Evolutionary conservation across 2,329 filamentous ascomycete species (phyloP).

Genomic region (Diplodia seriata): DNA sequence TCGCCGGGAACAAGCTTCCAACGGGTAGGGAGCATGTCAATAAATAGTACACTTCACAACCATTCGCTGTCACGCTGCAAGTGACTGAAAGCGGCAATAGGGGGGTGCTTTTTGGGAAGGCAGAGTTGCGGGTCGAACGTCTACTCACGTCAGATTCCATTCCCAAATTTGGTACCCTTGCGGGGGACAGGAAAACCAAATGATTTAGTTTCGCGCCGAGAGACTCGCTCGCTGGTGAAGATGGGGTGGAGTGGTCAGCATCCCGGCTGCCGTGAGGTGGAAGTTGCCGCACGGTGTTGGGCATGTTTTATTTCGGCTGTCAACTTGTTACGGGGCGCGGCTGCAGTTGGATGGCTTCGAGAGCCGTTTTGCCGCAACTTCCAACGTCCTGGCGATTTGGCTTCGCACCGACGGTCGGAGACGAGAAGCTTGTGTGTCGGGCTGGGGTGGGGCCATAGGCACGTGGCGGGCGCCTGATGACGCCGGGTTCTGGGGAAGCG

Average conservation of each 20-base stretch:
- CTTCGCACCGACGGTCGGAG: slow-evolving; percentile 21
- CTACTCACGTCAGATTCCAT: slow-evolving; percentile 11
- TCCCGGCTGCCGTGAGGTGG: background rate
- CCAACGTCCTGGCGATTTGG: slow-evolving; percentile 27
- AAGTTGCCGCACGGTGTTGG: background rate
- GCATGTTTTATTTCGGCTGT: background rate
- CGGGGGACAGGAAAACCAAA: background rate
- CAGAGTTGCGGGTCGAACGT: slow-evolving; percentile 17
- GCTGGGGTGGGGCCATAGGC: background rate
- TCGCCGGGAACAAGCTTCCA: background rate
- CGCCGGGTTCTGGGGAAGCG: slow-evolving; percentile 6
- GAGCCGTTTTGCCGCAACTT: slow-evolving; percentile 12
- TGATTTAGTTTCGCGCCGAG: background rate
- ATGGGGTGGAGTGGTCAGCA: background rate
- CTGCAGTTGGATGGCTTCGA: slow-evolving; percentile 11
- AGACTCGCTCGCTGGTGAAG: background rate
- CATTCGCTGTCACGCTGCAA: background rate
- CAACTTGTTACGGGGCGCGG: background rate
- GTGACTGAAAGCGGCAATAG: slow-evolving; percentile 1
- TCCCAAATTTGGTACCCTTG: slow-evolving; percentile 3
- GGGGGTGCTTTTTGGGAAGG: background rate
- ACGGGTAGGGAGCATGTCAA: background rate
- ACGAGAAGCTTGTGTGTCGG: slow-evolving; percentile 28
- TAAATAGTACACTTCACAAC: background rate
- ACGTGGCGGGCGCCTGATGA: slow-evolving; percentile 25